Conservation (phyloP, 1,284 basidiomycete genomes). For the Austropuccinia psidii region DNA sequence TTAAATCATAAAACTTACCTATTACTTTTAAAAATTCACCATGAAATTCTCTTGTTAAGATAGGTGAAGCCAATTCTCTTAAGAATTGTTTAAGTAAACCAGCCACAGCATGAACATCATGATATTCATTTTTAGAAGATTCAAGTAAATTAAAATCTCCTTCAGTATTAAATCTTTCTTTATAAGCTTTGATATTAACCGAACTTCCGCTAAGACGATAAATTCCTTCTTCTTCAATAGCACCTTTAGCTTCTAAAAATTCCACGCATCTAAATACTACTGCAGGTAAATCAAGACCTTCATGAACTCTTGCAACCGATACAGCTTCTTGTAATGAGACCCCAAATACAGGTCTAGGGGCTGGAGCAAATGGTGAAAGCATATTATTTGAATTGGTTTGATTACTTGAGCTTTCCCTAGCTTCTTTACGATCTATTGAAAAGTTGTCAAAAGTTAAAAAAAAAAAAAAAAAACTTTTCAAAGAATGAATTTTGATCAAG, state of each 20-base stretch:
- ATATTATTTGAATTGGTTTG: slow-evolving; percentile 26
- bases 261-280: slow-evolving; percentile 77
- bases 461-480: not conserved
- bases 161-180: slow-evolving; percentile 87
- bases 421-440: slow-evolving; percentile 29
- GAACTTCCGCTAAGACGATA: slow-evolving; percentile 88
- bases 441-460: not conserved
- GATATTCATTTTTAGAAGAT: slow-evolving; percentile 64
- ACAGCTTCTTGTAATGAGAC: slow-evolving; percentile 79
- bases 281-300: slow-evolving; percentile 70
- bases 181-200: slow-evolving; percentile 85
- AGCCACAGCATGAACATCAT: slow-evolving; percentile 90
- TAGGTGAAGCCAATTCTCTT: slow-evolving; percentile 78
- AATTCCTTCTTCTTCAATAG: slow-evolving; percentile 93
- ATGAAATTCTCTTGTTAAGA: slow-evolving; percentile 84
- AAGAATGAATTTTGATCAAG: not conserved
- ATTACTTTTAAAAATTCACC: slow-evolving; percentile 79
- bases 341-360: slow-evolving; percentile 74
- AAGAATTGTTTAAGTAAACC: slow-evolving; percentile 83
- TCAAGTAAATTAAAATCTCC: slow-evolving; percentile 80
- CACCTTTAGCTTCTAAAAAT: slow-evolving; percentile 67
- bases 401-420: not conserved
- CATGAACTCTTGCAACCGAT: slow-evolving; percentile 67
- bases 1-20: slow-evolving; percentile 55
- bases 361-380: slow-evolving; percentile 51